A percentile compares a stretch with the other conserved stretches of the same genome.
phyloP scores from a whole-genome alignment of 345 rosid genomes.

The Raphanus raphanistrum region DNA sequence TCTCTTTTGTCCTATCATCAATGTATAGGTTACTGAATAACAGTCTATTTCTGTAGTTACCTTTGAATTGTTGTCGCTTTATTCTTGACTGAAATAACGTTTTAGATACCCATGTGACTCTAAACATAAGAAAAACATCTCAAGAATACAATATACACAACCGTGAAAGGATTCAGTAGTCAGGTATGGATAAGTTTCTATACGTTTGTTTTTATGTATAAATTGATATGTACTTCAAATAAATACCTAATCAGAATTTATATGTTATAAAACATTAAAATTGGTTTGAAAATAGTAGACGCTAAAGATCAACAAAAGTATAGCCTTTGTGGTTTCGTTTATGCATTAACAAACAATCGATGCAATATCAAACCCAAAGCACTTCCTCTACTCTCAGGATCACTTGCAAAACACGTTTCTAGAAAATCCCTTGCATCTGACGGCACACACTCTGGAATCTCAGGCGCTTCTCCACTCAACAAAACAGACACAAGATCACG shows the following conservation, averaged over 20 bases:
- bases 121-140: not conserved
- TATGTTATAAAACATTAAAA: too few species aligned
- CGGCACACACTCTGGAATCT: conserved; percentile 14
- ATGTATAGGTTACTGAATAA: conserved; percentile 17
- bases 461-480: not conserved
- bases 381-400: conserved; percentile 3
- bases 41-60: conserved; percentile 16
- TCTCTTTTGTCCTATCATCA: not conserved
- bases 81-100: conserved; percentile 19
- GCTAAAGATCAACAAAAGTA: too few species aligned
- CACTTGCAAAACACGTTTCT: conserved; percentile 21
- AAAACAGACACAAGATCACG: too few species aligned
- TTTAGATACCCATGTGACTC: not conserved
- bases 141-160: not conserved
- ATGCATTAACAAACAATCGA: not conserved
- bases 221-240: not conserved
- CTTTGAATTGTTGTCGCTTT: not conserved
- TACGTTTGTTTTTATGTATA: not conserved
- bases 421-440: conserved; percentile 19
- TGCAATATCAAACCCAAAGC: conserved; percentile 15
- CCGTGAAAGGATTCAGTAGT: not conserved
- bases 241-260: too few species aligned
- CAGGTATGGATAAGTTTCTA: not conserved
- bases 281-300: not conserved
- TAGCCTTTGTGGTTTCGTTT: too few species aligned